Percentiles rank a stretch among this genome's conserved stretches.
Conservation (phyloP, 139 green algal species). For the Chlorella sp. region DNA sequence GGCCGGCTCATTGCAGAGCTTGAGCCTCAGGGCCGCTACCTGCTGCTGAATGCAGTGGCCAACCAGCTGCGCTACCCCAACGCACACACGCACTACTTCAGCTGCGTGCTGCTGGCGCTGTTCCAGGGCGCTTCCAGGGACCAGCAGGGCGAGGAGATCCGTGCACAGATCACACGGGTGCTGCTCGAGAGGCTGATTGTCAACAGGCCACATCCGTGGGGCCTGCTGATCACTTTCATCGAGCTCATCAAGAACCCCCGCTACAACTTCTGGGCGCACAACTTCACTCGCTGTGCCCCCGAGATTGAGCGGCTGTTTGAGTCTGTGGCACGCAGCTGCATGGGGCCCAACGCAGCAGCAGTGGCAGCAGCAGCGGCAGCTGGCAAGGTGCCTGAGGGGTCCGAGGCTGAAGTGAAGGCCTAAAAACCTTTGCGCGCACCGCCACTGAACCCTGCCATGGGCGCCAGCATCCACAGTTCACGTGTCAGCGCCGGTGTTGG, state of each 20-base stretch:
- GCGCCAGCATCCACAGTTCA: no score
- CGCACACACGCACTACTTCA: constrained; percentile 98
- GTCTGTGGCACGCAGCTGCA: constrained; percentile 74
- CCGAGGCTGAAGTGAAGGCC: no score
- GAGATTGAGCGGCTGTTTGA: constrained; percentile 98
- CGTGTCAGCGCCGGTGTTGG: no score
- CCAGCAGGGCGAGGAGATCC: constrained; percentile 34
- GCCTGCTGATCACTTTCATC: constrained; percentile 99
- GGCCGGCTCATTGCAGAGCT: constrained; percentile 76
- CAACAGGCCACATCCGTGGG: constrained; percentile 85
- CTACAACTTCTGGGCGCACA: constrained; percentile 96
- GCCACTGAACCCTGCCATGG: no score
- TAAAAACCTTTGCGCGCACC: no score
- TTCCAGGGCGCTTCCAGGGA: constrained; percentile 83
- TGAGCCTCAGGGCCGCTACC: constrained; percentile 80
- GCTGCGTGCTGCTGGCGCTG: constrained; percentile 85
- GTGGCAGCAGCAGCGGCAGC: no score
- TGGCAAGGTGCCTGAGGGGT: no score
- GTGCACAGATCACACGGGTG: constrained; percentile 89
- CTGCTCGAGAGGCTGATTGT: constrained; percentile 97
- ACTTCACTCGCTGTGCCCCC: constrained; percentile 87
- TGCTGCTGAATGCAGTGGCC: constrained; percentile 93
- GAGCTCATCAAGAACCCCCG: constrained; percentile 98
- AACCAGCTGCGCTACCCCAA: constrained; percentile 99
- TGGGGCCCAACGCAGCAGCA: constrained; percentile 23